Base-by-base conservation (phyloP, 179 eudicot genomes). In the Actinidia chinensis region DNA sequence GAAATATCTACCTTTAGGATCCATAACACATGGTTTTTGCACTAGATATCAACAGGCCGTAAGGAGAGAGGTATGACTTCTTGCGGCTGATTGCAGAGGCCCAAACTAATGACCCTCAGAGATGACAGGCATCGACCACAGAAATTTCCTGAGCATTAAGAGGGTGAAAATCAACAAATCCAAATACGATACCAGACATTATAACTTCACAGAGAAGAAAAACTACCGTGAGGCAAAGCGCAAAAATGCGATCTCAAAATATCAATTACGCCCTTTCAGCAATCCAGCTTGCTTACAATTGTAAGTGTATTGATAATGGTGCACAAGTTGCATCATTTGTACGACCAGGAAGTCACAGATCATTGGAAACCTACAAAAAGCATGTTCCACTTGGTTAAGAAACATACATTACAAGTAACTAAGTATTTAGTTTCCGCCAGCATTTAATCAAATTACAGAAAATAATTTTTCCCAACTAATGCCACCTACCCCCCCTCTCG, bases 251-350 rank as follows among this genome's bases (percentile, higher is more conserved):
- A 52, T 93, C 98, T 46, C 90, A 81, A 23, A 74, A 84, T 64
- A 93, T 98, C n/a, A n/a, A 89, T 95, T 94, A 73, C 97, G n/a
- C 97, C 84, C n/a, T n/a, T 92, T 87, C 69, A 95, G 91, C 36
- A 92, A 81, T 66, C 98, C 95, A 83, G n/a, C 77, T 92, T 82
- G 92, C 97, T 63, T 90, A 92, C 79, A 95, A 84, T 77, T 83
- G 93, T 59, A 86, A 51, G 25, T 88, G 85, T 75, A n/a, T n/a
- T n/a, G n/a, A n/a, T 69, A 90, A 79, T 84, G 90, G 15, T 92
- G 88, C 77, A 79, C n/a, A 78, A 8, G 87, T 82, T 63, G 88
- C 77, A 81, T 93, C 99, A 81, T 86, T 89, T 76, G 84, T 91
- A n/a, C n/a, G n/a, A n/a, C 71, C 89, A 83, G 52, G 97, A 91